Percentiles rank a stretch among this genome's conserved stretches.
Evolutionary conservation across 1,284 basidiomycete genomes (phyloP).

Genomic region (Ceratobasidium sp.): DNA sequence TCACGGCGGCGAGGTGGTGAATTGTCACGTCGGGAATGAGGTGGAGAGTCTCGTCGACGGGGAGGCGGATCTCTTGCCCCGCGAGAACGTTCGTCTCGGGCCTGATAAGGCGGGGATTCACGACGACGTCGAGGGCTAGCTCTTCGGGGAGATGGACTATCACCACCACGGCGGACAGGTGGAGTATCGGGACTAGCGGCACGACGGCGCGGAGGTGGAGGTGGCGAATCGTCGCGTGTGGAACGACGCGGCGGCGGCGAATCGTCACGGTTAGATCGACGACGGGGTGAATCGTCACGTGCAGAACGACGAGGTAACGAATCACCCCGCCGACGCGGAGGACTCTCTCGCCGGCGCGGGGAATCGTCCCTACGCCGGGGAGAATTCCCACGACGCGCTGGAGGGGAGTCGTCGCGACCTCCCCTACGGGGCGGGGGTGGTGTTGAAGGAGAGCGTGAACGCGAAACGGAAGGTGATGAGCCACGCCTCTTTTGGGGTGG

Average conservation of each 20-base stretch:
- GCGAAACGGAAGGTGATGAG: constrained; percentile 16
- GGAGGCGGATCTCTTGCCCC: constrained; percentile 16
- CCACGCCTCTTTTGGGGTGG: constrained; percentile 30
- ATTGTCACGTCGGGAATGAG: constrained; percentile 28
- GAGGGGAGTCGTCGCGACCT: constrained; percentile 48
- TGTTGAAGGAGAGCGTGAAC: constrained; percentile 15
- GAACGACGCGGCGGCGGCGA: constrained; percentile 44
- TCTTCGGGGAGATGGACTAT: constrained; percentile 30
- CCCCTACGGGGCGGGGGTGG: constrained; percentile 33
- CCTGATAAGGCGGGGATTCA: constrained; percentile 24
- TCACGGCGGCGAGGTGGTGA: constrained; percentile 30
- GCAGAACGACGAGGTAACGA: constrained; percentile 34
- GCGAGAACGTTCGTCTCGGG: constrained; percentile 12
- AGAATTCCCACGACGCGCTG: constrained; percentile 44
- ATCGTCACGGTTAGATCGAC: constrained; percentile 37
- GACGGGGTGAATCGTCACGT: constrained; percentile 45
- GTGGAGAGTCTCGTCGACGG: constrained; percentile 28
- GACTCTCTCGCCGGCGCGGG: constrained; percentile 4
- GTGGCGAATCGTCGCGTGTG: constrained; percentile 40
- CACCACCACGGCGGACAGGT: constrained; percentile 29
- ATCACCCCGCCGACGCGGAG: constrained; percentile 20
- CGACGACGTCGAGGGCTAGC: constrained; percentile 23
- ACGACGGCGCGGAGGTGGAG: constrained; percentile 23
- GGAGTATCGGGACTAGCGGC: constrained; percentile 3
- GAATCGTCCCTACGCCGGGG: constrained; percentile 47